These are phyloP conservation scores for Quercus phellos DNA, from an alignment of 331 rosid genomes.

Conservation along the genomic window DNA sequence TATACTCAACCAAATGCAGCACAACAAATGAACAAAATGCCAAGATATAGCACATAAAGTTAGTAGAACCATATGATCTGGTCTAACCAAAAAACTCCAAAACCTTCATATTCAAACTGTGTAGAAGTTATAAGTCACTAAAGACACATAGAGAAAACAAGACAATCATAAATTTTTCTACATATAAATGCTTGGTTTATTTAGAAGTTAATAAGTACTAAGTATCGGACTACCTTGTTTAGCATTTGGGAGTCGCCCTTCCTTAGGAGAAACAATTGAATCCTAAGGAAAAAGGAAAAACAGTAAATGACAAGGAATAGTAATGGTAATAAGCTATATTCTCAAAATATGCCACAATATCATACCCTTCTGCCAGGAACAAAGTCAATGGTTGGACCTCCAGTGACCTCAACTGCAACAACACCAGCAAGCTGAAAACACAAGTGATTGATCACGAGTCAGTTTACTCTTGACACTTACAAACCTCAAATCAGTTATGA, in stretches of 20 bases:
- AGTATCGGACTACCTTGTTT: conserved; percentile 42
- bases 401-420: conserved; percentile 96
- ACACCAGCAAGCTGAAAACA: conserved; percentile 91
- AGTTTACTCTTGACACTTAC: conserved; percentile 4
- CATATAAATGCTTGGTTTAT: not conserved
- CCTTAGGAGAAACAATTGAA: conserved; percentile 56
- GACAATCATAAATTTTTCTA: not conserved
- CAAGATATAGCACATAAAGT: not conserved
- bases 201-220: not conserved
- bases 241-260: conserved; percentile 87
- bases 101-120: not conserved
- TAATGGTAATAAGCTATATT: conserved; percentile 16
- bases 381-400: conserved; percentile 84
- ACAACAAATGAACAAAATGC: not conserved
- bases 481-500: not conserved
- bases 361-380: conserved; percentile 86
- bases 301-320: not conserved
- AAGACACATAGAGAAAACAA: not conserved
- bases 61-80: not conserved
- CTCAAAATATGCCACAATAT: conserved; percentile 13
- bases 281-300: conserved; percentile 25
- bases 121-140: not conserved
- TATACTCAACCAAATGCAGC: not conserved
- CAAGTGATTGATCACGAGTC: conserved; percentile 6
- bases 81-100: not conserved